These are phyloP conservation scores for Tuber brumale DNA, from an alignment of 495 filamentous ascomycete species.

Conservation along the genomic window DNA sequence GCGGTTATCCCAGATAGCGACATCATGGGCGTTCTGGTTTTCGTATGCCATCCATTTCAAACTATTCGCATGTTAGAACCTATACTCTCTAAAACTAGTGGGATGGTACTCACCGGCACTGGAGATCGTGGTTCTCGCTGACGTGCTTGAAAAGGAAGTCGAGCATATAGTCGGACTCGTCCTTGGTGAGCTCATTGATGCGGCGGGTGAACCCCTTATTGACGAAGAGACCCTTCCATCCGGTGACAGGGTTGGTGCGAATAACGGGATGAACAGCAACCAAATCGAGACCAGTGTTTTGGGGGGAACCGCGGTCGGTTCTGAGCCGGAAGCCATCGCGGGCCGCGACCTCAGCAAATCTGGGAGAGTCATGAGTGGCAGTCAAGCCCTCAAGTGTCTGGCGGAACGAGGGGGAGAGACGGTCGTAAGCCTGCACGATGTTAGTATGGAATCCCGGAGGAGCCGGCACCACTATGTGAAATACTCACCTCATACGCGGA, in stretches of 20 bases:
- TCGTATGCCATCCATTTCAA: constrained; percentile 55
- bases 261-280: constrained; percentile 63
- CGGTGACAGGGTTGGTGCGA: constrained; percentile 76
- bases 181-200: constrained; percentile 62
- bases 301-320: constrained; percentile 57
- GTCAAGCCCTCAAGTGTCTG: constrained; percentile 63
- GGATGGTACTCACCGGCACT: constrained; percentile 51
- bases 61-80: constrained; percentile 46
- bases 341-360: constrained; percentile 54
- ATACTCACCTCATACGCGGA: constrained; percentile 56
- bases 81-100: background rate
- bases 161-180: constrained; percentile 58
- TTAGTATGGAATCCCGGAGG: background rate
- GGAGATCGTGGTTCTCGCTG: constrained; percentile 71
- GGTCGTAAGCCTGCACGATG: constrained; percentile 55
- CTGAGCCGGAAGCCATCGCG: constrained; percentile 54
- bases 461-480: background rate
- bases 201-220: constrained; percentile 56
- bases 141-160: constrained; percentile 60
- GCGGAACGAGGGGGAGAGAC: constrained; percentile 58
- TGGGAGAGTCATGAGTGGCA: constrained; percentile 57
- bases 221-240: constrained; percentile 66
- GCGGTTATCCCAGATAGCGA: constrained; percentile 78
- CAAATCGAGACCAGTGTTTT: constrained; percentile 60
- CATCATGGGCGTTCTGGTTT: constrained; percentile 48